These are phyloP conservation scores for Tardiomyces depauwii DNA, from an alignment of 1,139 yeast species.

Conservation along the genomic window DNA sequence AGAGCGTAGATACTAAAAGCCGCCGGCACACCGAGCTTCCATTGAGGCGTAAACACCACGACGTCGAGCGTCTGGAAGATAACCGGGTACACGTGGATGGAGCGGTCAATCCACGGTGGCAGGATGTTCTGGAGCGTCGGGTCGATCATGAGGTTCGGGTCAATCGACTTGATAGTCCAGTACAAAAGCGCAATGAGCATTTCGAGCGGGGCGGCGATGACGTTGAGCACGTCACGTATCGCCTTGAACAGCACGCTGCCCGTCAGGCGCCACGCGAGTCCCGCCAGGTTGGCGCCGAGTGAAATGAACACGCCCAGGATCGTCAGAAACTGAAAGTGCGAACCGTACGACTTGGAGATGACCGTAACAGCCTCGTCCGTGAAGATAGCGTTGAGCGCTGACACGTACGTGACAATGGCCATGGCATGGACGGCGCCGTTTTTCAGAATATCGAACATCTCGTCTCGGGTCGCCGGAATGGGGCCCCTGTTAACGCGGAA, in stretches of 20 bases:
- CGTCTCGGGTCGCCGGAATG: too few species aligned
- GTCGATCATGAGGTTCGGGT: conserved; percentile 18
- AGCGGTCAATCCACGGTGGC: conserved; percentile 18
- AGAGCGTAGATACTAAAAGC: conserved; percentile 12
- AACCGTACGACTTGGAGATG: conserved; percentile 14
- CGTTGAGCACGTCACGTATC: conserved; percentile 13
- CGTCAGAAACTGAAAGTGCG: conserved; percentile 24
- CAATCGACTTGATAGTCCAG: conserved; percentile 20
- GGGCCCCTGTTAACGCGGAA: too few species aligned
- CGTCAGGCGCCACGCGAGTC: conserved; percentile 16
- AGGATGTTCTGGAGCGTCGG: conserved; percentile 13
- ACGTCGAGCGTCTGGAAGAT: conserved; percentile 17
- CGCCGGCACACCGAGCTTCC: conserved; percentile 11
- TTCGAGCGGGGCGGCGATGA: conserved; percentile 22
- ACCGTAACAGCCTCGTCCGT: conserved; percentile 4
- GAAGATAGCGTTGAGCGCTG: conserved; percentile 8
- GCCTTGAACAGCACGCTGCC: conserved; percentile 9
- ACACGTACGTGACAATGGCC: conserved; percentile 8
- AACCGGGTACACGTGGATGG: conserved; percentile 23
- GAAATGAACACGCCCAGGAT: conserved; percentile 19
- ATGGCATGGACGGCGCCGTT: neutral
- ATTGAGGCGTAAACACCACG: conserved; percentile 14
- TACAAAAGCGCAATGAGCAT: conserved; percentile 20
- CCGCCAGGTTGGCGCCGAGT: conserved; percentile 16
- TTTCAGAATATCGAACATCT: too few species aligned